Conservation (phyloP, 257 asterid species). For the Solanum raphanifolium region DNA sequence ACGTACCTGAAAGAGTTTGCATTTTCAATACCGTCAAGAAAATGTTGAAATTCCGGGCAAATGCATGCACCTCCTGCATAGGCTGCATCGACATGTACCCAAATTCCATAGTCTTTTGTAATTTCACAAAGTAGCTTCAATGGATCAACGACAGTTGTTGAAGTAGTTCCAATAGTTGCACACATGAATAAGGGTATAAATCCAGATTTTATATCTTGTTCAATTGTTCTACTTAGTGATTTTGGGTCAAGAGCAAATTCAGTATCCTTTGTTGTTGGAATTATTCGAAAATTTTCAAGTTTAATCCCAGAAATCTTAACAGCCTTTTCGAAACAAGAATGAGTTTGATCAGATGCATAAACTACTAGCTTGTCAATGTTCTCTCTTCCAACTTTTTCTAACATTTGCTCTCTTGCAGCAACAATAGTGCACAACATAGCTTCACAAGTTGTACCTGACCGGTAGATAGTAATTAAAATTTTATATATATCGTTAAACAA, state of each 20-base stretch:
- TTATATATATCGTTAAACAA: no score
- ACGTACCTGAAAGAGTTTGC: constrained; percentile 33
- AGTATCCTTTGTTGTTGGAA: constrained; percentile 19
- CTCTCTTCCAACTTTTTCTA: constrained; percentile 46
- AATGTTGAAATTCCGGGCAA: constrained; percentile 54
- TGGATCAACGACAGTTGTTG: constrained; percentile 62
- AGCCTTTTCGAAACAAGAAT: constrained; percentile 58
- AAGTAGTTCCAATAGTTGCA: constrained; percentile 63
- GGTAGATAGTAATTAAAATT: no score
- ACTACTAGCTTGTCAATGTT: constrained; percentile 40
- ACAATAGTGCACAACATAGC: constrained; percentile 38
- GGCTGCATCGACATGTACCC: constrained; percentile 77
- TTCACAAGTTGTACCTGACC: background rate
- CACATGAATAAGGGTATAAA: constrained; percentile 51
- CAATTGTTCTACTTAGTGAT: constrained; percentile 21
- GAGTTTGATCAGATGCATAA: constrained; percentile 70
- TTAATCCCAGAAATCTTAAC: constrained; percentile 55
- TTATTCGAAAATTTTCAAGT: constrained; percentile 38
- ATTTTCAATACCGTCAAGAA: constrained; percentile 47
- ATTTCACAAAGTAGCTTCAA: constrained; percentile 40
- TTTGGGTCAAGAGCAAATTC: constrained; percentile 29
- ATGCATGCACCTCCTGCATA: constrained; percentile 76
- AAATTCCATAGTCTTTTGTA: constrained; percentile 33
- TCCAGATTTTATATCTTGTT: constrained; percentile 34
- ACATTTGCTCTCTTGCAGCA: constrained; percentile 49